Evolutionary conservation across 352 stramenopile genomes (phyloP).

Genomic region (Pythium volutum): DNA sequence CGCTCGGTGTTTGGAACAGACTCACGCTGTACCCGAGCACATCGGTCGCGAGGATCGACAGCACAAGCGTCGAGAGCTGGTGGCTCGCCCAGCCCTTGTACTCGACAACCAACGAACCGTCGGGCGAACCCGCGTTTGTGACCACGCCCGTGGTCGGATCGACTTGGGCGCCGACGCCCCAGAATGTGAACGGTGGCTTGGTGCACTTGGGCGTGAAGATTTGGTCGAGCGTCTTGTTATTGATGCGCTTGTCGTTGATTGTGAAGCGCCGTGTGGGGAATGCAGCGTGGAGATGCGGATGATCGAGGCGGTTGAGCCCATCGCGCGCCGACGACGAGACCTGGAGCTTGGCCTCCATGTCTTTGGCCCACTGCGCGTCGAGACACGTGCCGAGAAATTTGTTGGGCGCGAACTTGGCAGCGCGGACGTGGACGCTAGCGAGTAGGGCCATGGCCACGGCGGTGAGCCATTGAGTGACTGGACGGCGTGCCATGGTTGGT

Average conservation of each 20-base stretch:
- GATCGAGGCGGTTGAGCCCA: slow-evolving; percentile 5
- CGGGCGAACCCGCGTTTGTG: slow-evolving; percentile 11
- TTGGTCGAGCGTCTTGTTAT: neutral
- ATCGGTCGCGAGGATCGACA: slow-evolving; percentile 30
- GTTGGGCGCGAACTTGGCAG: slow-evolving; percentile 21
- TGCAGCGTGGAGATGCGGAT: slow-evolving; percentile 31
- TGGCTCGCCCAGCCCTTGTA: slow-evolving; percentile 24
- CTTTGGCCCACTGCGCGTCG: slow-evolving; percentile 29
- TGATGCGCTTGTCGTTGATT: slow-evolving; percentile 27
- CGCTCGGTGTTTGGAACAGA: slow-evolving; percentile 1
- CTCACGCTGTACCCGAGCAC: slow-evolving; percentile 14
- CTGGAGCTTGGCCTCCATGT: slow-evolving; percentile 6
- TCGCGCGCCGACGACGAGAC: slow-evolving; percentile 12
- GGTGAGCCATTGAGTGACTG: no score
- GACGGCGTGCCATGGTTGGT: no score
- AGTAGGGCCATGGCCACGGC: no score
- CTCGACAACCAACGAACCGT: slow-evolving; percentile 33
- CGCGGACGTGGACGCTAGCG: neutral
- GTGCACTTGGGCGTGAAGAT: slow-evolving; percentile 20
- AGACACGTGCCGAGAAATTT: slow-evolving; percentile 36
- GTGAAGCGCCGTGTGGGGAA: slow-evolving; percentile 21
- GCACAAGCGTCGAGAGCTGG: slow-evolving; percentile 25
- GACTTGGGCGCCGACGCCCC: slow-evolving; percentile 20
- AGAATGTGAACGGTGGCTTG: slow-evolving; percentile 8
- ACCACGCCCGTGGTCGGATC: slow-evolving; percentile 22